Base-by-base conservation (phyloP, 2,329 filamentous ascomycete genomes). In the Aspergillus sergii region DNA sequence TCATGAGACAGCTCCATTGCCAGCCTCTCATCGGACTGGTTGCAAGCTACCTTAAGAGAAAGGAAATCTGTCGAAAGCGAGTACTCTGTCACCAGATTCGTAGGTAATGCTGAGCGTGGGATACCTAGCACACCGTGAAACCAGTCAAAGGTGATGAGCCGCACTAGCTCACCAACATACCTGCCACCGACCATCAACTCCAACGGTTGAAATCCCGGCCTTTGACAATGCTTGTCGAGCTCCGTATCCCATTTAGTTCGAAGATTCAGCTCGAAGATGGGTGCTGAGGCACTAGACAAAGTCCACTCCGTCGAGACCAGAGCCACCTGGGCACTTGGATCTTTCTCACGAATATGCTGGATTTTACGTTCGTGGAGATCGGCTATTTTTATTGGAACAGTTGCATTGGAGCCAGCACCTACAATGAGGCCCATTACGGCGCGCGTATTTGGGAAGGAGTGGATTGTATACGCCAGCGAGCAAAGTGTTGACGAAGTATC, bases 291-390 rank as follows among this genome's bases (percentile, higher is more conserved):
- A 1, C 89, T 90, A 46, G 88, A 88, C 66, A 94, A 92, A 46
- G 89, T 91, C 90, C 90, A 93, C 77, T 94, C 91, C 0, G 91
- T 93, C 68, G 92, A 93, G 64, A 93, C 87, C 4, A 91, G 85
- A 10, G 92, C 86, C 64, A 85, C 88, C 11, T 84, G 78, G 19
- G 89, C 81, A 11, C 81, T 77, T 2, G 79, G 73, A 57, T 75
- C 72, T 41, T 78, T 75, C 23, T 79, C 83, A 6, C 80, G 80
- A 36, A 85, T 75, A 6, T 81, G 58, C 69, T 71, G 7, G 80
- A 85, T 66, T 73, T 93, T 94, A 51, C 81, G 83, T 2, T 82
- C 78, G 66, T 90, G 86, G 14, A 94, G 80, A 58, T 82, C 83
- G 55, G 80, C 82, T 55, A 89, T 77, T 69, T 83, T 85, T 72